phyloP scores from a whole-genome alignment of 352 stramenopile species.

The Pythium utonaiense region DNA sequence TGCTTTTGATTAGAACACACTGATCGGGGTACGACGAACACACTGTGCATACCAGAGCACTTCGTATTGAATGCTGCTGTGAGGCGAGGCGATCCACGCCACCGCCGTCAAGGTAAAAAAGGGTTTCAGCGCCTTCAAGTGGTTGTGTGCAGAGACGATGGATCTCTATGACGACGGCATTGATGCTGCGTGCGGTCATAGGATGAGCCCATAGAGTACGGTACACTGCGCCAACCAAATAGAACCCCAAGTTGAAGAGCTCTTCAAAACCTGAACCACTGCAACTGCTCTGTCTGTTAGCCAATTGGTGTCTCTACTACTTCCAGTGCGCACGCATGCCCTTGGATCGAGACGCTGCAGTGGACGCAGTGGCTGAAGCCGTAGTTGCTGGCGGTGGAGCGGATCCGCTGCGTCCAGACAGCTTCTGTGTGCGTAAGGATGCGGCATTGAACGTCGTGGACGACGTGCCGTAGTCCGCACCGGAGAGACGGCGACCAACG shows the following conservation, averaged over 20 bases:
- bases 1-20: no score
- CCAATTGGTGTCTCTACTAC: conserved; percentile 21
- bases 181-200: no score
- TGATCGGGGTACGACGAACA: no score
- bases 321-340: conserved; percentile 49
- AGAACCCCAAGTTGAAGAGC: neutral
- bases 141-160: no score
- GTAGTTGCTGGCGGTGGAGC: neutral
- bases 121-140: no score
- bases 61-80: no score
- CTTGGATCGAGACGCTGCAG: conserved; percentile 13
- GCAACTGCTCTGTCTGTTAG: no score
- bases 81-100: no score
- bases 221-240: conserved; percentile 2
- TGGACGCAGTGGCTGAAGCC: neutral
- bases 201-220: neutral
- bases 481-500: conserved; percentile 3
- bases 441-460: neutral
- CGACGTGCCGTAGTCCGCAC: neutral
- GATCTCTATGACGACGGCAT: no score
- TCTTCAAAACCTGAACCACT: no score
- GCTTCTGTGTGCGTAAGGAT: conserved; percentile 5
- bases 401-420: neutral
- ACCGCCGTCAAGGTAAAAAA: no score
- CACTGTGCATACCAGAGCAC: no score